Conservation (phyloP, 768 basidiomycete genomes). For the Lyophyllum decastes region DNA sequence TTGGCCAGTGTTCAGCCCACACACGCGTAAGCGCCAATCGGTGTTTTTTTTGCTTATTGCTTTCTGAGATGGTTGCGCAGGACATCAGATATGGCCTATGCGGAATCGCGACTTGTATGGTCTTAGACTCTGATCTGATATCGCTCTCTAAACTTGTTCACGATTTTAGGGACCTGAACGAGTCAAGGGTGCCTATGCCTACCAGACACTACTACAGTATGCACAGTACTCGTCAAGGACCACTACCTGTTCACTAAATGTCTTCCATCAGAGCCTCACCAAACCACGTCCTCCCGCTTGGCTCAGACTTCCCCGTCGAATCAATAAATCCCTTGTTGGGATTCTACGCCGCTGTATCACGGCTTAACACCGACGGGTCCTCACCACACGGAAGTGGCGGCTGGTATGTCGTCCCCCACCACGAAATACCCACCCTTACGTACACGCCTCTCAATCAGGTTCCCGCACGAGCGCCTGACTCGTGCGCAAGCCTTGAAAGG, state of each 20-base stretch:
- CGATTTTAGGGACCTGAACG: slow-evolving; percentile 53
- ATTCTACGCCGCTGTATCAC: slow-evolving; percentile 86
- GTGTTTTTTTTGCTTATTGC: neutral
- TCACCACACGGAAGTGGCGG: slow-evolving; percentile 85
- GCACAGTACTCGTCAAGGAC: neutral
- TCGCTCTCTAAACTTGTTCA: neutral
- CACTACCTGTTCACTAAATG: neutral
- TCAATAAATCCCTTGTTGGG: slow-evolving; percentile 85
- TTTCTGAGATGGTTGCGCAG: slow-evolving; percentile 32
- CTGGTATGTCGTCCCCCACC: slow-evolving; percentile 54
- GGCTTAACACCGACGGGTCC: slow-evolving; percentile 52
- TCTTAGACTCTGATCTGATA: neutral
- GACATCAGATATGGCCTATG: slow-evolving; percentile 92
- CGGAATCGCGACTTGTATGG: slow-evolving; percentile 73
- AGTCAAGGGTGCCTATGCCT: slow-evolving; percentile 89
- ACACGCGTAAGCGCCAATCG: slow-evolving; percentile 58
- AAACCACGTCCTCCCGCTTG: slow-evolving; percentile 68
- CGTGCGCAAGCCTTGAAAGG: slow-evolving; percentile 84
- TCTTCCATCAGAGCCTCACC: slow-evolving; percentile 44
- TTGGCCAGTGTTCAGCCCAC: slow-evolving; percentile 93
- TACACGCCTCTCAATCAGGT: slow-evolving; percentile 50
- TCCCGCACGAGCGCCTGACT: slow-evolving; percentile 70
- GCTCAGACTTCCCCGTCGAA: slow-evolving; percentile 95
- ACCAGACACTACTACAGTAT: slow-evolving; percentile 74
- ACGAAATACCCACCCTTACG: neutral